Conservation (phyloP, 768 basidiomycete genomes). For the Lactarius hatsudake region DNA sequence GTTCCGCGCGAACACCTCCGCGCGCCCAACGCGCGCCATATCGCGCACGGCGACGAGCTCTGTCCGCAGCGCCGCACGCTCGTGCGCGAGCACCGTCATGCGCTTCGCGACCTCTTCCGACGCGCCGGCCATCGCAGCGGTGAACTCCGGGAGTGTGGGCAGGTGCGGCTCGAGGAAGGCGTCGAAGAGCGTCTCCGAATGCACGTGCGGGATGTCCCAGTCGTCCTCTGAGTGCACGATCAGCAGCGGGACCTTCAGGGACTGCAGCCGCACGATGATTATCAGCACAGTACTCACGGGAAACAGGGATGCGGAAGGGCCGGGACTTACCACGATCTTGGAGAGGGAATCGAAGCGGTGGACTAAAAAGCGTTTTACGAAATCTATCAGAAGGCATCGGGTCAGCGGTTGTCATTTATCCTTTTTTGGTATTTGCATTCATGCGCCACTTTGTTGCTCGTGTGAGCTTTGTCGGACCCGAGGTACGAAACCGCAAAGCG, state of each 20-base stretch:
- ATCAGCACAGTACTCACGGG: background rate
- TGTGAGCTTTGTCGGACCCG: background rate
- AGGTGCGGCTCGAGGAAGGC: constrained; percentile 62
- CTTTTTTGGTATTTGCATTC: background rate
- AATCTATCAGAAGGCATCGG: constrained; percentile 36
- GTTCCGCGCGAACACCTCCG: constrained; percentile 52
- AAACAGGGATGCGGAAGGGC: background rate
- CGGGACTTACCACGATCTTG: constrained; percentile 51
- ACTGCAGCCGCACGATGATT: constrained; percentile 37
- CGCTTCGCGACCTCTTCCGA: constrained; percentile 45
- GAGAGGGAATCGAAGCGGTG: constrained; percentile 64
- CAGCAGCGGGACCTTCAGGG: constrained; percentile 63
- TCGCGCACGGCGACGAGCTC: constrained; percentile 45
- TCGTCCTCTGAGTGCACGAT: constrained; percentile 77
- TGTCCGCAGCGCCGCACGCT: constrained; percentile 43
- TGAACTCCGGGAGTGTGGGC: constrained; percentile 39
- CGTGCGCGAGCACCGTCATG: constrained; percentile 39
- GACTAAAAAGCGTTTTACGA: constrained; percentile 51
- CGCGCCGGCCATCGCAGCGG: constrained; percentile 32
- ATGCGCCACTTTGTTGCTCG: background rate
- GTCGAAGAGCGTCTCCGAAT: constrained; percentile 67
- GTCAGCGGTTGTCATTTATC: background rate
- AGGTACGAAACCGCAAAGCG: background rate
- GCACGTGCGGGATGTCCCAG: constrained; percentile 65
- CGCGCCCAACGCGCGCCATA: constrained; percentile 48